Base-by-base conservation (phyloP, 1,139 yeast species). In the Meyerozyma carpophila region DNA sequence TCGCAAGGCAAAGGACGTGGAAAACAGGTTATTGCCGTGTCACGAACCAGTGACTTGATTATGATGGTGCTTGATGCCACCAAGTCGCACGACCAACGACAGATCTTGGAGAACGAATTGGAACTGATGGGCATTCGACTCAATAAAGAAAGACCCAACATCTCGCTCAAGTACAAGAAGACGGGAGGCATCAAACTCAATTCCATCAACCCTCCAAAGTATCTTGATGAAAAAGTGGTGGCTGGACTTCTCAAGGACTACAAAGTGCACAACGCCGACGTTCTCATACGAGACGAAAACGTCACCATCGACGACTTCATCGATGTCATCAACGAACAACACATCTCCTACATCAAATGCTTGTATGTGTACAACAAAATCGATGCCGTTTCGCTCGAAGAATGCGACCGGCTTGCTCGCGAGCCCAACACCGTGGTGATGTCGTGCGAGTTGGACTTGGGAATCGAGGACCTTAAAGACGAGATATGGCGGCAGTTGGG, bases 1-100 rank as follows among this genome's bases (percentile, higher is more conserved):
- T 77, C 95, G 26, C 96, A 88, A 60, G 98, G 98, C 57, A 90
- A 91, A 63, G 98, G 98, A 57, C 81, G 98, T 65, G 98, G 98
- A 48, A 77, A 96, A 55, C 98, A 93, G 62, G 98, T 93, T 38
- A 91, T 93, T 53, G 87, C 98, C 1, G 94, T 96, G 1, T 96
- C 97, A 0, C 83, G 94, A 63, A 93, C 98, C 0, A 90, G 97
- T 0, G 98, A 93, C 60, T 70, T 93, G 59, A 84, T 93, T 50
- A 69, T 93, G 59, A 93, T 93, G 95, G 93, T 93, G 43, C 68
- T 93, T 53, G 98, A 93, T 66, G 97, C 98, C 3, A 91, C 98
- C 3, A 93, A 93, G 63, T 87, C 95, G 36, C 82, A 81, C 32
- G 90, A 91, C 54, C 98, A 93, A 62, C 74, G 97, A 51, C 81